Evolutionary conservation across 768 basidiomycete genomes (phyloP).

Genomic region (Pulveroboletus sp.): DNA sequence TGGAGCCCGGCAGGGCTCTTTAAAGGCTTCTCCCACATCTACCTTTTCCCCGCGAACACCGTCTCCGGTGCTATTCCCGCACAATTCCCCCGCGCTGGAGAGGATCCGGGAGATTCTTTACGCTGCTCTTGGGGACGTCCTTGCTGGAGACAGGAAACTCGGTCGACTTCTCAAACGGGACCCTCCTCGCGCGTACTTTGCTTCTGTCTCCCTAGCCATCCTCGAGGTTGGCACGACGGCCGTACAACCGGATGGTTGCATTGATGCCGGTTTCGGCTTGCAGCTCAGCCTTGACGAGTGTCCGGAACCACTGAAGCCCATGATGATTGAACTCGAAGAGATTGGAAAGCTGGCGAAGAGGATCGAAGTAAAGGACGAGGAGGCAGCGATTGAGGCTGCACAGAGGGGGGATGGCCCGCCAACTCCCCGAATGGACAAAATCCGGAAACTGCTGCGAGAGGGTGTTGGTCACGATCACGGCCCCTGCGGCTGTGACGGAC

Average conservation of each 20-base stretch:
- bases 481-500: slow-evolving; percentile 2
- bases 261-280: slow-evolving; percentile 49
- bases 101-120: slow-evolving; percentile 86
- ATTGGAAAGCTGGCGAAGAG: slow-evolving; percentile 49
- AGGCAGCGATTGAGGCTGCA: slow-evolving; percentile 40
- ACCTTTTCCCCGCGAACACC: slow-evolving; percentile 39
- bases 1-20: not conserved
- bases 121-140: slow-evolving; percentile 68
- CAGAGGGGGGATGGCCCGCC: slow-evolving; percentile 32
- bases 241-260: slow-evolving; percentile 42
- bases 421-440: slow-evolving; percentile 51
- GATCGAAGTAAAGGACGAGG: slow-evolving; percentile 52
- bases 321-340: slow-evolving; percentile 59
- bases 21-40: slow-evolving; percentile 18
- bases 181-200: slow-evolving; percentile 73
- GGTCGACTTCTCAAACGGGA: slow-evolving; percentile 54
- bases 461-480: slow-evolving; percentile 46
- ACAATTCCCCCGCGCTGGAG: slow-evolving; percentile 51
- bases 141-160: slow-evolving; percentile 52
- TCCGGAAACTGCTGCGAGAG: slow-evolving; percentile 50
- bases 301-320: slow-evolving; percentile 56
- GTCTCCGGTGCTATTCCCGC: slow-evolving; percentile 43
- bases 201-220: slow-evolving; percentile 67
- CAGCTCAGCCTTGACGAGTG: slow-evolving; percentile 56
- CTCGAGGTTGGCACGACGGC: slow-evolving; percentile 57